These are phyloP conservation scores for Nemania sp. DNA, from an alignment of 2,329 filamentous ascomycete species.

Conservation along the genomic window DNA sequence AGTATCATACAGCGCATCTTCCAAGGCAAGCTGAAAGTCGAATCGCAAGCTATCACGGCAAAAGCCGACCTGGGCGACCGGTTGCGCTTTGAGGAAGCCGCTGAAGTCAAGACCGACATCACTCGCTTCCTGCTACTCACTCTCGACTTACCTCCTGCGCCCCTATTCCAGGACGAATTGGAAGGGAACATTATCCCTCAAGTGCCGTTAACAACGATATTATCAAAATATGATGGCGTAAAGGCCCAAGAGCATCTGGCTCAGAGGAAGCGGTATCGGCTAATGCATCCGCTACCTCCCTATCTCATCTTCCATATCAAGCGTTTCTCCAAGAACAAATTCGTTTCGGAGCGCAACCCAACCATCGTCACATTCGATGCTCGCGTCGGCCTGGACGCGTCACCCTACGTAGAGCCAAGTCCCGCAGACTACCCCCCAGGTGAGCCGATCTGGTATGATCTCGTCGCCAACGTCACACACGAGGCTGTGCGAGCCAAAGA, in stretches of 20 bases:
- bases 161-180: slow-evolving; percentile 92
- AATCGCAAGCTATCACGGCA: slow-evolving; percentile 91
- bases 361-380: slow-evolving; percentile 97
- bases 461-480: slow-evolving; percentile 92
- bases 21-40: slow-evolving; percentile 88
- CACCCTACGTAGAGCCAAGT: slow-evolving; percentile 89
- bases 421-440: slow-evolving; percentile 68
- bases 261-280: slow-evolving; percentile 83
- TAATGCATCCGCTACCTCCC: slow-evolving; percentile 87
- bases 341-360: slow-evolving; percentile 92
- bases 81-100: slow-evolving; percentile 89
- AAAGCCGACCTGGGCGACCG: slow-evolving; percentile 86
- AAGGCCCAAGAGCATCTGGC: slow-evolving; percentile 86
- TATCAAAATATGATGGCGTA: slow-evolving; percentile 91
- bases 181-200: slow-evolving; percentile 97
- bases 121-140: slow-evolving; percentile 89
- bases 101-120: slow-evolving; percentile 73
- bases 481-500: slow-evolving; percentile 77
- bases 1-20: slow-evolving; percentile 92
- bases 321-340: slow-evolving; percentile 95
- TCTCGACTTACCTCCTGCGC: slow-evolving; percentile 86
- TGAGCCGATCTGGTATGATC: slow-evolving; percentile 91
- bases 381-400: slow-evolving; percentile 76
- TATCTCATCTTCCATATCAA: slow-evolving; percentile 95
- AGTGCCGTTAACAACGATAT: slow-evolving; percentile 77